A percentile compares a stretch with the other conserved stretches of the same genome.
These are phyloP conservation scores for Trichosanthes truncata DNA, from an alignment of 306 rosid species.

Conservation along the genomic window DNA sequence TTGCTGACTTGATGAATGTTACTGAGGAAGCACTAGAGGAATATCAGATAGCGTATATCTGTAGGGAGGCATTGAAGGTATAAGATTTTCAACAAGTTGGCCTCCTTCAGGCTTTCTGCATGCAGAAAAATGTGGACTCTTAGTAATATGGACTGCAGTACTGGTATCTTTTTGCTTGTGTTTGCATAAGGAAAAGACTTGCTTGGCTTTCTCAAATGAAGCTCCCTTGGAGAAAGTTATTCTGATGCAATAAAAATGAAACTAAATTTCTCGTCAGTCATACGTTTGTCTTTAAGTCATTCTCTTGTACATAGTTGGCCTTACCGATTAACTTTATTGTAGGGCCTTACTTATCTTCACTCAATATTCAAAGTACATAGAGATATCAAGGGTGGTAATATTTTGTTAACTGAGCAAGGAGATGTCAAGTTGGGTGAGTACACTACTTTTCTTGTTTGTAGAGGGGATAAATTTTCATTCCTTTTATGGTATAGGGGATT, in stretches of 20 bases:
- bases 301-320: not conserved
- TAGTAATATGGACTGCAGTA: not conserved
- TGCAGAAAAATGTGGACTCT: not conserved
- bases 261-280: not conserved
- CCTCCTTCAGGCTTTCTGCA: not conserved
- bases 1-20: conserved; percentile 82
- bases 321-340: conserved; percentile 6
- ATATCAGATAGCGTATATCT: conserved; percentile 85
- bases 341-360: conserved; percentile 97
- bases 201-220: not conserved
- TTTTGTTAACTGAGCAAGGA: conserved; percentile 94
- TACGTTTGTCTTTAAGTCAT: not conserved
- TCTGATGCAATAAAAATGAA: not conserved
- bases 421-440: conserved; percentile 88
- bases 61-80: conserved; percentile 95
- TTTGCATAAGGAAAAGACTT: not conserved
- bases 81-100: conserved; percentile 4
- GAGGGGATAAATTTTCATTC: not conserved
- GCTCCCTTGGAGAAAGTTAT: not conserved
- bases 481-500: not conserved
- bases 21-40: conserved; percentile 88
- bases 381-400: conserved; percentile 98
- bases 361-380: conserved; percentile 97
- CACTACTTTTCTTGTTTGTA: not conserved
- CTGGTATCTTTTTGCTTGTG: not conserved